A percentile compares a stretch with the other conserved stretches of the same genome.
phyloP scores from a whole-genome alignment of 768 basidiomycete genomes.

The Amanita rimosa region DNA sequence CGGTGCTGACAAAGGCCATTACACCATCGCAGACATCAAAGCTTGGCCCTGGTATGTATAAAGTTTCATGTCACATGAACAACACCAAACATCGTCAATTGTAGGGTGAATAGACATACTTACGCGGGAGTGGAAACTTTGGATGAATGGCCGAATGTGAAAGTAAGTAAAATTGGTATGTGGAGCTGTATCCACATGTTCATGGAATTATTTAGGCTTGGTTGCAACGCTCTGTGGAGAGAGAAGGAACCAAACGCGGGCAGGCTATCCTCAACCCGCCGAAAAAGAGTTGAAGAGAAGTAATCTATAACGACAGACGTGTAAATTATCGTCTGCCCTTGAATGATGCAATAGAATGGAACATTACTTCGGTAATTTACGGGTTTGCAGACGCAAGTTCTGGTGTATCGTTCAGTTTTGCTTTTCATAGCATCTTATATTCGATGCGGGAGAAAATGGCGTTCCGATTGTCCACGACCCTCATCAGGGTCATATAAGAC shows the following conservation, averaged over 20 bases:
- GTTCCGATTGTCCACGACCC: no score
- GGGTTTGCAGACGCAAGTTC: no score
- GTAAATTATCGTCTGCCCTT: neutral
- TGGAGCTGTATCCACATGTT: neutral
- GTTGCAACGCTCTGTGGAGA: neutral
- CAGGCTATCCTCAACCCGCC: neutral
- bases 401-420: no score
- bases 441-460: no score
- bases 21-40: slow-evolving; percentile 66
- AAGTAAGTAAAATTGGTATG: slow-evolving; percentile 11
- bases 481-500: no score
- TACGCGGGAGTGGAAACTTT: slow-evolving; percentile 42
- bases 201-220: neutral
- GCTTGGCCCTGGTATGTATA: slow-evolving; percentile 33
- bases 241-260: neutral
- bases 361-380: no score
- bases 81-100: neutral
- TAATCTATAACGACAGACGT: no score
- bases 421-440: no score
- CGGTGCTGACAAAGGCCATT: slow-evolving; percentile 57
- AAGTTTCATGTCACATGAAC: neutral
- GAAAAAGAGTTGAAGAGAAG: neutral
- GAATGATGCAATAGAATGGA: no score
- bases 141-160: slow-evolving; percentile 53
- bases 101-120: slow-evolving; percentile 17